Conservation (phyloP, 495 filamentous ascomycete genomes). For the Hypomontagnella monticulosa region DNA sequence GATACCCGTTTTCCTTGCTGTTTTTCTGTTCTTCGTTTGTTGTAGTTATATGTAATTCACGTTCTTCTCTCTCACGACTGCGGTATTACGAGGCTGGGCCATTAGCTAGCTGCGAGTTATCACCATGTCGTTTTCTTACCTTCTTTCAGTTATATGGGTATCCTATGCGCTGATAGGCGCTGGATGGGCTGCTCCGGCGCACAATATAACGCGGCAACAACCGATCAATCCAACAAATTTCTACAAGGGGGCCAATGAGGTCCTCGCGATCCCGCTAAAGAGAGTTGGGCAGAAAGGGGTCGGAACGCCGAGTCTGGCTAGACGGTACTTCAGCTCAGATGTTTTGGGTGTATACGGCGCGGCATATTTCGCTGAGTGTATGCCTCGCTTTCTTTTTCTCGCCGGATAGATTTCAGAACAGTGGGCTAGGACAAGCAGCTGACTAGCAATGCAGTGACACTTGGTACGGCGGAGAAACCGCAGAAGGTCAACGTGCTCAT, state of each 20-base stretch:
- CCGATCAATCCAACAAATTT: slow-evolving; percentile 8
- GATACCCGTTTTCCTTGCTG: background rate
- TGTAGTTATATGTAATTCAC: background rate
- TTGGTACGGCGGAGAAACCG: slow-evolving; percentile 37
- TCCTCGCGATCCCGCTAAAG: slow-evolving; percentile 38
- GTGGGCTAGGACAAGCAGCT: no score
- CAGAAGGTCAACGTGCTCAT: slow-evolving; percentile 54
- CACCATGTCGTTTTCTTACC: slow-evolving; percentile 17
- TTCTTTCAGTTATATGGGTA: slow-evolving; percentile 1
- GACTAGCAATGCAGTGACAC: slow-evolving; percentile 25
- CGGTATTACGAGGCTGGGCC: background rate
- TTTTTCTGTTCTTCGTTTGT: slow-evolving; percentile 7
- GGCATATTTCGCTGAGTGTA: slow-evolving; percentile 46
- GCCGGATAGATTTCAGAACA: background rate
- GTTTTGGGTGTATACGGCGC: slow-evolving; percentile 42
- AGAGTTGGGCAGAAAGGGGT: slow-evolving; percentile 36
- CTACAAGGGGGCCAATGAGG: slow-evolving; percentile 15
- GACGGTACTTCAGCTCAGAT: slow-evolving; percentile 38
- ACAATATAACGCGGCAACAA: slow-evolving; percentile 3
- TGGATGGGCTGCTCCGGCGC: background rate
- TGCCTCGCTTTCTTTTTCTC: background rate
- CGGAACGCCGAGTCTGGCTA: slow-evolving; percentile 40
- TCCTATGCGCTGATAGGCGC: slow-evolving; percentile 6
- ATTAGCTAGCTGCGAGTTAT: background rate
- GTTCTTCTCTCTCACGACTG: background rate